Percentiles rank a stretch among this genome's conserved stretches.
These are phyloP conservation scores for Backusella luteola DNA, from an alignment of 192 early-diverging fungal species.

Conservation along the genomic window DNA sequence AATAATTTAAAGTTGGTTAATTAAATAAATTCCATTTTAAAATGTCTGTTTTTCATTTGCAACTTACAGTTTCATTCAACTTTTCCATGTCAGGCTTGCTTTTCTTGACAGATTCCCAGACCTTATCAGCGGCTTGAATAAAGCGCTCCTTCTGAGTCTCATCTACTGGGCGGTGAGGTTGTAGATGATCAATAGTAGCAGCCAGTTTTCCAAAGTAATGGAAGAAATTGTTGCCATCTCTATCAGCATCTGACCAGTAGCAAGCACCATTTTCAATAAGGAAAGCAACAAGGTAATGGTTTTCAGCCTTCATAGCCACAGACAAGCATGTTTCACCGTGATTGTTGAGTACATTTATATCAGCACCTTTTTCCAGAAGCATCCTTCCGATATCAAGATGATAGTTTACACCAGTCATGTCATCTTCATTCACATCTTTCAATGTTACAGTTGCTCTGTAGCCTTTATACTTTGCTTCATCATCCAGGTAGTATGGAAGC, in stretches of 20 bases:
- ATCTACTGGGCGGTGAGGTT: background rate
- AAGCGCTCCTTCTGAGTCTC: background rate
- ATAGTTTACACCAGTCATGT: conserved; percentile 1
- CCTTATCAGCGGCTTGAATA: background rate
- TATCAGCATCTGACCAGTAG: conserved; percentile 4
- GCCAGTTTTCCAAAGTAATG: conserved; percentile 25
- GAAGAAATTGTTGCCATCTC: conserved; percentile 26
- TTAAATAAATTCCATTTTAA: background rate
- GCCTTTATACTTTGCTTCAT: background rate
- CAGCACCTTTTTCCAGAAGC: conserved; percentile 18
- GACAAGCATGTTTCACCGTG: conserved; percentile 34
- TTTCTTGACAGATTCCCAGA: conserved; percentile 11
- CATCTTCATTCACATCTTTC: background rate
- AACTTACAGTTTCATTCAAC: background rate
- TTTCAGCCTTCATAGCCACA: conserved; percentile 6
- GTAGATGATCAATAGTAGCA: background rate
- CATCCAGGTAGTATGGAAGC: background rate
- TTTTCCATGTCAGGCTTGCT: background rate
- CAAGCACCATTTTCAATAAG: conserved; percentile 30
- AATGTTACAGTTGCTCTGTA: background rate
- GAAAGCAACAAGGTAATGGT: conserved; percentile 19
- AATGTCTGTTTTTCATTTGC: background rate
- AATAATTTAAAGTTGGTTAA: background rate
- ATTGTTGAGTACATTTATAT: conserved; percentile 12
- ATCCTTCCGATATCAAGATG: conserved; percentile 13